phyloP scores from a whole-genome alignment of 139 green algal species.

The Mesotaenium endlicherianum region DNA sequence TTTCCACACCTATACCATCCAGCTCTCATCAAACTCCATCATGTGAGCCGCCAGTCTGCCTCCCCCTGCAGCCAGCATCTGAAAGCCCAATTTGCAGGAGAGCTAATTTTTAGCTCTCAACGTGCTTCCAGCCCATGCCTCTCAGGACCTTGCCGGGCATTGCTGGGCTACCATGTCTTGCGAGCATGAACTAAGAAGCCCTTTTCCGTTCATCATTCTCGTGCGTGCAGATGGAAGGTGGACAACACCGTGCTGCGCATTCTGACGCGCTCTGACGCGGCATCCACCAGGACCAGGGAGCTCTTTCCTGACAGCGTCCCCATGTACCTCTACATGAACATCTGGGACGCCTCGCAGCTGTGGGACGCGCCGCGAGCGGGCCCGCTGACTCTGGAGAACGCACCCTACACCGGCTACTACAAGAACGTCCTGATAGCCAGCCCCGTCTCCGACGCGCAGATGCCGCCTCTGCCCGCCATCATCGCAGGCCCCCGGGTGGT shows the following conservation, averaged over 20 bases:
- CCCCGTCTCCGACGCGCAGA: not conserved
- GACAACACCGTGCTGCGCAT: not conserved
- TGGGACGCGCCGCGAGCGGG: not conserved
- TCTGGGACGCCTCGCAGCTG: not conserved
- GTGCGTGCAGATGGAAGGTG: conserved; percentile 1
- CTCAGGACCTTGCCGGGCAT: too few species aligned
- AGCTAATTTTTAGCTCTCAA: too few species aligned
- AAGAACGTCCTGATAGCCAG: not conserved
- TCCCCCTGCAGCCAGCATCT: too few species aligned
- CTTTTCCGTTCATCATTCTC: too few species aligned
- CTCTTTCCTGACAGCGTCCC: not conserved
- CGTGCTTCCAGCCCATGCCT: too few species aligned
- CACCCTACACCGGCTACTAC: not conserved
- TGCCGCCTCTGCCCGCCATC: too few species aligned
- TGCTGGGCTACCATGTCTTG: too few species aligned
- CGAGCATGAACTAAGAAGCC: too few species aligned
- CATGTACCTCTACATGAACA: conserved; percentile 2
- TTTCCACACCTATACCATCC: not conserved
- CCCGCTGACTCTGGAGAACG: not conserved
- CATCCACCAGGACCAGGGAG: not conserved
- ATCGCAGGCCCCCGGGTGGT: not conserved
- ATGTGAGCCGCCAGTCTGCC: not conserved
- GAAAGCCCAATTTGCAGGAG: too few species aligned
- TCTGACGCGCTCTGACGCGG: not conserved
- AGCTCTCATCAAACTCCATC: too few species aligned